Conservation (phyloP, 2,329 filamentous ascomycete species). For the Myotisia sp. region DNA sequence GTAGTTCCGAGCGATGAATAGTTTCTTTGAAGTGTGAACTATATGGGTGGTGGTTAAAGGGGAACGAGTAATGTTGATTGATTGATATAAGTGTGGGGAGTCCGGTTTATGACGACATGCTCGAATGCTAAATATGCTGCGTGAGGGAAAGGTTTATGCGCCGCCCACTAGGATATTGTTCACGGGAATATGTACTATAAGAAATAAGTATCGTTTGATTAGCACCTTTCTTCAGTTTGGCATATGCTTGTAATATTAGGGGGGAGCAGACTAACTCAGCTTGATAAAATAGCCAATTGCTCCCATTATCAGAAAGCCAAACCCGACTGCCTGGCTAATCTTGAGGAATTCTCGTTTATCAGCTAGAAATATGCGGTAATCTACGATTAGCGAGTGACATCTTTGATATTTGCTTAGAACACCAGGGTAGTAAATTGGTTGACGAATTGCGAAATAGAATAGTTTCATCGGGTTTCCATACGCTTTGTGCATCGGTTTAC, state of each 20-base stretch:
- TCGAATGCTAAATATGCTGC: no score
- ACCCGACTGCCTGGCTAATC: constrained; percentile 46
- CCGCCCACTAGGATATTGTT: constrained; percentile 38
- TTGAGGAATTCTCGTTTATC: constrained; percentile 47
- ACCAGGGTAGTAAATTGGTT: no score
- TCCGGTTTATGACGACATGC: no score
- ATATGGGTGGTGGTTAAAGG: no score
- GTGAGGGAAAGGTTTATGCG: constrained; percentile 25
- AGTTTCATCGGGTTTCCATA: constrained; percentile 16
- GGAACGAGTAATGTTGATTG: no score
- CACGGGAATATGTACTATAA: constrained; percentile 36
- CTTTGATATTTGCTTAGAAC: no score
- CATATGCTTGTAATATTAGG: not conserved
- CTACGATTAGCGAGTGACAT: no score
- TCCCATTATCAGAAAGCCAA: constrained; percentile 47
- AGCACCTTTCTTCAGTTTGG: not conserved
- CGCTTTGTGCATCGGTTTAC: constrained; percentile 37
- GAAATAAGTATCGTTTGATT: not conserved
- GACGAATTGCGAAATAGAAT: no score
- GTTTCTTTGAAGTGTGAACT: no score
- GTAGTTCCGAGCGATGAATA: no score
- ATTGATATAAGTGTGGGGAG: no score
- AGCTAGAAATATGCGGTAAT: constrained; percentile 27
- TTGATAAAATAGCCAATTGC: constrained; percentile 48
- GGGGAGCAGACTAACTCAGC: constrained; percentile 34